phyloP scores from a whole-genome alignment of 257 asterid genomes.

The Orobanche coerulescens region DNA sequence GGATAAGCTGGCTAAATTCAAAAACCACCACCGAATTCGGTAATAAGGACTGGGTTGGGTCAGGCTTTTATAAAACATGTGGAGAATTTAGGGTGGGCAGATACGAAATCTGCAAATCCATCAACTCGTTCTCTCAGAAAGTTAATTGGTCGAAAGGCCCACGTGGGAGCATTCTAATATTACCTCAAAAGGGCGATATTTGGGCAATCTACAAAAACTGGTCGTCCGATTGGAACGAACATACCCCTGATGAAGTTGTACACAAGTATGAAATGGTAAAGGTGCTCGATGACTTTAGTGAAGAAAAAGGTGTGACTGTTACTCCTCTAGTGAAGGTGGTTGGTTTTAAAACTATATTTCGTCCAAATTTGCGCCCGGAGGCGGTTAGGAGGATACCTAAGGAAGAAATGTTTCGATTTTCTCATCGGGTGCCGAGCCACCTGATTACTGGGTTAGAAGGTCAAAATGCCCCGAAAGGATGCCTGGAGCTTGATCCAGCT shows the following conservation, averaged over 20 bases:
- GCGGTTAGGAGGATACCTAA: constrained; percentile 32
- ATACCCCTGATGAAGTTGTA: constrained; percentile 43
- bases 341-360: constrained; percentile 50
- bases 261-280: constrained; percentile 52
- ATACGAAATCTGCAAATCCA: constrained; percentile 32
- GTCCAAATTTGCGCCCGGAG: constrained; percentile 31
- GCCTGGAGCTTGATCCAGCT: constrained; percentile 67
- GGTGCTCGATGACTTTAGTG: constrained; percentile 44
- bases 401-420: constrained; percentile 58
- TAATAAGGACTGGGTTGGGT: constrained; percentile 44
- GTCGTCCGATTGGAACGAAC: constrained; percentile 47
- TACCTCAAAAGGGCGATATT: constrained; percentile 49
- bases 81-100: constrained; percentile 60
- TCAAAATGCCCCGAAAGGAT: constrained; percentile 42
- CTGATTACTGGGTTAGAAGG: constrained; percentile 48
- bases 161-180: constrained; percentile 40
- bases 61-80: constrained; percentile 54
- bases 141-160: constrained; percentile 43
- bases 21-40: constrained; percentile 46
- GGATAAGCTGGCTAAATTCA: constrained; percentile 59
- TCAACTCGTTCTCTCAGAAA: constrained; percentile 54
- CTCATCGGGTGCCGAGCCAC: constrained; percentile 52
- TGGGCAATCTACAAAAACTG: constrained; percentile 63
- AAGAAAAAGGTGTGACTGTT: constrained; percentile 36
- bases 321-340: constrained; percentile 53